These are phyloP conservation scores for Eucalyptus camaldulensis DNA, from an alignment of 345 rosid genomes.

Conservation along the genomic window DNA sequence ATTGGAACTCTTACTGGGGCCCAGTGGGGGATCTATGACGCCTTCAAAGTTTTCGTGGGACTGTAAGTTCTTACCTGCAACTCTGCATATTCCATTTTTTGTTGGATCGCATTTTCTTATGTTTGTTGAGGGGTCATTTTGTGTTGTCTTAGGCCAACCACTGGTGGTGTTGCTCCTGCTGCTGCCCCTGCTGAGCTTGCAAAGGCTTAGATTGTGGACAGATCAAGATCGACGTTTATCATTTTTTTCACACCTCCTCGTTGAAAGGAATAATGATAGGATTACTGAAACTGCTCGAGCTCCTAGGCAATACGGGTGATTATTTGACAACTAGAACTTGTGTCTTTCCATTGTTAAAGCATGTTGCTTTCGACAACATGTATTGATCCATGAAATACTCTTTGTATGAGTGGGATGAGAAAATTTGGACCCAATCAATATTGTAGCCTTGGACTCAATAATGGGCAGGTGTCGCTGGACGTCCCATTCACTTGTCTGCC, in stretches of 20 bases:
- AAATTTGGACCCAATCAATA: neutral
- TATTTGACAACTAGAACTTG: neutral
- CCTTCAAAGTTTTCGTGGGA: conserved; percentile 96
- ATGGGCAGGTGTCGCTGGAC: neutral
- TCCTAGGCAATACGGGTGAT: neutral
- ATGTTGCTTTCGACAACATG: neutral
- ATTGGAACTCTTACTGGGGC: conserved; percentile 97
- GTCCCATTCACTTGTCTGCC: neutral
- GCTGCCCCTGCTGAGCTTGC: conserved; percentile 25
- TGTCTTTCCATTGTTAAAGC: neutral
- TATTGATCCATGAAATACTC: neutral
- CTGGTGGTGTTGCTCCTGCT: conserved; percentile 77
- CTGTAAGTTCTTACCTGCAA: conserved; percentile 46
- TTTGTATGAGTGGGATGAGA: neutral
- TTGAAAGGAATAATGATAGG: neutral
- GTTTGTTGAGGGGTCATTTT: neutral
- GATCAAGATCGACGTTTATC: neutral
- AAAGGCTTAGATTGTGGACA: conserved; percentile 12
- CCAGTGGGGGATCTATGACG: conserved; percentile 96
- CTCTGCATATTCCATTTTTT: neutral
- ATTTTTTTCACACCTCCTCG: neutral
- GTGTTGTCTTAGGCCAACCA: conserved; percentile 66
- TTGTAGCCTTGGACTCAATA: neutral
- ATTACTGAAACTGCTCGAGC: neutral
- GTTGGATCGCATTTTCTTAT: neutral